Evolutionary conservation across 495 filamentous ascomycete genomes (phyloP), one percentile per base, ranked within the genome.

Genomic region (Aspergillus olivimuriae): DNA sequence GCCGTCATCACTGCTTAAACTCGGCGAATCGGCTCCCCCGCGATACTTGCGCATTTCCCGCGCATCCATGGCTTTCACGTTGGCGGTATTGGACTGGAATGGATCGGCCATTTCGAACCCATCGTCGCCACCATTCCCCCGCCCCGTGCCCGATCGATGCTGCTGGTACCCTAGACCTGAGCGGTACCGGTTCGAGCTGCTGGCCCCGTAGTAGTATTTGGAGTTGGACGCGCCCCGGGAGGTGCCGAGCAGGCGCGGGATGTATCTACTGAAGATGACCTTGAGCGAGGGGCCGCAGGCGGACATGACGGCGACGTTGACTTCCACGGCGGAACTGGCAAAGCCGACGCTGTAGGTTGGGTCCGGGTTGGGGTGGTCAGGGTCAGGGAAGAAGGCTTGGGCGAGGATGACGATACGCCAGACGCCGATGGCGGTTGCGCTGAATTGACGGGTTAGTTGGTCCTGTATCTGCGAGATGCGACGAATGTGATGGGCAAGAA

Each of bases 291-390:
- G 58, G 0, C n/a, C 58, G 24, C 55, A 78, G 9, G 73, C 74
- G 9, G 73, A 72, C 19, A 78, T 66, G 36, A 78, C 59, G 3
- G 74, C 76, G 5, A 78, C 57, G 55, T 78, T 77, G 4, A 68
- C 70, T 55, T 78, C 76, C 17, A 80, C 62, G 31, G 62, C 74
- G 0, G 72, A 76, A 19, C 64, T 72, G 33, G 66, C 61, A 52
- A 75, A 76, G 8, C 72, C 68, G 31, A 78, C 69, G 41, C 62
- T 54, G 46, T 58, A 63, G 9, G 58, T 62, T 16, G 50, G 41
- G 34, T 63, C 62, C 14, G 31, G 22, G 14, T 38, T 43, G 24
- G 24, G 7, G 15, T 11, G 3, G 15, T 28, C 11, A 32, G 8
- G 20, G 18, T 34, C 40, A 16, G 49, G 31, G 21, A 51, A 20